Evolutionary conservation across 306 rosid species (phyloP), one percentile per base, ranked within the genome.

Genomic region (Cotoneaster glaucophyllus): DNA sequence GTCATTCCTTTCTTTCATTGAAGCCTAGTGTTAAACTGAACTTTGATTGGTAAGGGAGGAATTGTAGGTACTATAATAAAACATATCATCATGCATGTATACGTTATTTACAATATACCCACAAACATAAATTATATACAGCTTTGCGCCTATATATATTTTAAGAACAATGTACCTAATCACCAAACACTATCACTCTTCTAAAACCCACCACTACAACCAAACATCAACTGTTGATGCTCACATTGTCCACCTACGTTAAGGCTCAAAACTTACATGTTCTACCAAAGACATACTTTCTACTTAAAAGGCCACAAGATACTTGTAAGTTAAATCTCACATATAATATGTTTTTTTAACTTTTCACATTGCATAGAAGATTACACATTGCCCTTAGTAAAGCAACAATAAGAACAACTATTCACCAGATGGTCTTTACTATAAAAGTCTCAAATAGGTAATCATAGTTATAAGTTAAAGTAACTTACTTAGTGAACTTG

Each of bases 401-500:
- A 50, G 26, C 22, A 70, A 70, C 43, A 28, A 50, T 25, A 45
- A 17, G 8, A 24, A 41, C 41, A 52, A 52, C 28, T 11, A 24
- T 52, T 31, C 21, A 53, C 31, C 4, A 11, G 26, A 59, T 59
- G 17, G 64, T 59, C 14, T 34, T 24, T 58, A 59, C 32, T 25
- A 58, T 26, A 25, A 28, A 62, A 29, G 5, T 62, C 29, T 29
- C 34, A 54, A 34, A 21, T 11, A 34, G 15, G 66, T 28, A 4
- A 5, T 24, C 66, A 37, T 34, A 11, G 1, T 56, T 22, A 39
- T 72, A 57, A 57, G 76, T 57, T 39, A 22, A 70, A 62, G 71
- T 45, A 65, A 84, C 67, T 69, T 85, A 92, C 98, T 91, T 87
- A 0, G 96, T 90, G 84, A 95, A 87, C 85, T 95, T 95, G 83